Evolutionary conservation across 2,329 filamentous ascomycete genomes (phyloP), one percentile per base, ranked within the genome.

Genomic region (Aureobasidium sp.): DNA sequence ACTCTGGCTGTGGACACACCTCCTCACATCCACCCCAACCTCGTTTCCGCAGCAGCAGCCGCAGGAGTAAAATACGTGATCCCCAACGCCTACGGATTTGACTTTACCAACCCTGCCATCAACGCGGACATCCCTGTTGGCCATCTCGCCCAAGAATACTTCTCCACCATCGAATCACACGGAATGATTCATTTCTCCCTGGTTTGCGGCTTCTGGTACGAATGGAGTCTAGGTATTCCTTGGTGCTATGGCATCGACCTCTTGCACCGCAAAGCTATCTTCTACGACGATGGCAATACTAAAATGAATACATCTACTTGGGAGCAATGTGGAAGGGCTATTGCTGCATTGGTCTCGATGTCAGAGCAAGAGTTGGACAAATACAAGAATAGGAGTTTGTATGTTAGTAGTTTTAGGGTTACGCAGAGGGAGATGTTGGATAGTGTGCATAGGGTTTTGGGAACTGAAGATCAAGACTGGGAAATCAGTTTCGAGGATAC

Each of bases 351-450:
- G 13, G 63, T 77, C 1, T 69, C 67, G n/a, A 64, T 76, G 21
- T 69, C 71, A 3, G 44, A 73, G 4, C 41, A 63, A 3, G 57
- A 37, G 60, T 53, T 72, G 21, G 55, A 64, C 10, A 63, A 68
- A 29, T 71, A 65, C 57, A 69, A 66, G 27, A 77, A 77, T 60
- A 68, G 67, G 21, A 71, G 70, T 62, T 63, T 73, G 1, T 75
- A 72, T 61, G 62, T 76, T 3, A 70, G 69, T 0, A 74, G 72
- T 5, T 77, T 76, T 63, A 59, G 64, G 1, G 58, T 75, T 29
- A 74, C 61, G 10, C 75, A 78, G 54, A 66, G 63, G 16, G 69
- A 76, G 13, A 71, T 77, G 66, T 69, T 77, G 27, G 71, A 69
- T 8, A 67, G 72, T 1, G 61, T 73, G 1, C 68, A 69, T 50